phyloP scores from a whole-genome alignment of 176 grass and related monocot species.

The Zea luxurians region DNA sequence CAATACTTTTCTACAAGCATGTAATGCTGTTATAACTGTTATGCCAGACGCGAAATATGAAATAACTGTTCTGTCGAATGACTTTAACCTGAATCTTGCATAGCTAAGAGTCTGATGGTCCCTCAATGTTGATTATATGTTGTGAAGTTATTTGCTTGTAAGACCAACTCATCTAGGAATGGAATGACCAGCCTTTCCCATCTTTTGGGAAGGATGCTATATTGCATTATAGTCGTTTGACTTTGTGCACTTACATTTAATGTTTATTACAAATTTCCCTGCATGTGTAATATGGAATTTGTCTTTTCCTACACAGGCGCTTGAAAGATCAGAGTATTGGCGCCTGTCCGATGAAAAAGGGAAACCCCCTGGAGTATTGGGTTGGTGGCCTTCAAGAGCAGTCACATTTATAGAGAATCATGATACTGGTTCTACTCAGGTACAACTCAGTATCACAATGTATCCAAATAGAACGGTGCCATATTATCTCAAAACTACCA shows the following conservation, averaged over 20 bases:
- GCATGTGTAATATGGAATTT: conserved; percentile 36
- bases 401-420: conserved; percentile 99
- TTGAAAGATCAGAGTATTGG: conserved; percentile 96
- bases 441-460: conserved; percentile 35
- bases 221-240: conserved; percentile 14
- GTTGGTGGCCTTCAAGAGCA: conserved; percentile 98
- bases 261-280: conserved; percentile 22
- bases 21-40: not conserved
- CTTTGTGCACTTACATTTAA: not conserved
- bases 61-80: not conserved
- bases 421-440: conserved; percentile 98
- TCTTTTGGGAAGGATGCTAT: conserved; percentile 20
- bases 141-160: conserved; percentile 31
- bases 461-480: not conserved
- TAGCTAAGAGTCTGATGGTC: not conserved
- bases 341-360: conserved; percentile 84
- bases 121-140: conserved; percentile 23
- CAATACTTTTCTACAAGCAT: not conserved
- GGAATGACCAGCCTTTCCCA: not conserved
- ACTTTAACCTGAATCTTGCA: conserved; percentile 27
- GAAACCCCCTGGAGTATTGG: conserved; percentile 82
- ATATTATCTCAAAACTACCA: conserved; percentile 4
- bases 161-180: conserved; percentile 20
- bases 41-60: not conserved
- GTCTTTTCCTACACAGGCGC: conserved; percentile 51